A percentile compares a stretch with the other conserved stretches of the same genome.
Conservation (phyloP, 2,329 filamentous ascomycete genomes). For the Cordyceps fumosorosea region DNA sequence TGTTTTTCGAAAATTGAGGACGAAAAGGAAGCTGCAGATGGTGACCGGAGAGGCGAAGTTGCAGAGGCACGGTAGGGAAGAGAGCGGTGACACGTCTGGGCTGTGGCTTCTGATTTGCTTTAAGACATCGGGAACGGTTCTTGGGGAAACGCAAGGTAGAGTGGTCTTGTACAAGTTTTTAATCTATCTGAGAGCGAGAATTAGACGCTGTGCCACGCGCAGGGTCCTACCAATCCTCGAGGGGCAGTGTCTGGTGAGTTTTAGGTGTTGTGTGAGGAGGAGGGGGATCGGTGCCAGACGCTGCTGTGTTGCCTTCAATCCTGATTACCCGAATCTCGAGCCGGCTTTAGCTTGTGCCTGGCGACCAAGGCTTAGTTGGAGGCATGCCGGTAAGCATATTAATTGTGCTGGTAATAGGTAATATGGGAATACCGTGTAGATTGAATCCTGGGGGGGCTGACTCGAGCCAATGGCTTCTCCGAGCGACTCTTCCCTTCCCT, state of each 20-base stretch:
- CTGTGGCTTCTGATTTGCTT: neutral
- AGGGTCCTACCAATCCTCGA: neutral
- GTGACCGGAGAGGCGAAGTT: too few species aligned
- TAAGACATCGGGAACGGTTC: neutral
- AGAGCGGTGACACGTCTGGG: neutral
- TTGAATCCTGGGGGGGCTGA: too few species aligned
- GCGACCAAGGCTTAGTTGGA: too few species aligned
- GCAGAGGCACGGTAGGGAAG: neutral
- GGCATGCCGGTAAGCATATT: too few species aligned
- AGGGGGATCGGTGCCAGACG: neutral
- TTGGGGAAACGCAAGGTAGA: neutral
- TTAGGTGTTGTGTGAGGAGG: neutral
- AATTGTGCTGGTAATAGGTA: too few species aligned
- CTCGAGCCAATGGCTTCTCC: too few species aligned
- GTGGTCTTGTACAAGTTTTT: neutral
- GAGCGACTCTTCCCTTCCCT: too few species aligned
- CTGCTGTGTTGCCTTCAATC: neutral
- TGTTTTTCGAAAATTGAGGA: neutral
- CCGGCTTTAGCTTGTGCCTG: too few species aligned
- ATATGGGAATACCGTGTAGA: too few species aligned
- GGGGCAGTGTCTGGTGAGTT: neutral
- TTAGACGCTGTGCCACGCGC: neutral
- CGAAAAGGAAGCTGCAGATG: neutral
- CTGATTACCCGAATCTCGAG: neutral
- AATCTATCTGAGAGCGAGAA: conserved; percentile 5